phyloP scores from a whole-genome alignment of 2,329 filamentous ascomycete genomes.

The Podosphaera xanthii region DNA sequence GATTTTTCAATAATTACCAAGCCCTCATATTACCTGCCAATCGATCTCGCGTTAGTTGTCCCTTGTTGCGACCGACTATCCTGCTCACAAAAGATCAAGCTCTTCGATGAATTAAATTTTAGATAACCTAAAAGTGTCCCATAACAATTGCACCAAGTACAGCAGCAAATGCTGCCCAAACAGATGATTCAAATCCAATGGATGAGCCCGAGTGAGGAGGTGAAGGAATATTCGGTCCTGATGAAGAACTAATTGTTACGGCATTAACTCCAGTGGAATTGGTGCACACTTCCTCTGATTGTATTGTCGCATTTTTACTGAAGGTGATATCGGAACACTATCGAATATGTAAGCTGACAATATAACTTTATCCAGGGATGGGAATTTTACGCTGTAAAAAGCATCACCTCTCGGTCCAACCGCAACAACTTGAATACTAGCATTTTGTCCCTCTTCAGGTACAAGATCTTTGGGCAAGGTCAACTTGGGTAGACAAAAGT shows the following conservation, averaged over 20 bases:
- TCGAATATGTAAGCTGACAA: not conserved
- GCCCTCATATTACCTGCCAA: too few relatives aligned
- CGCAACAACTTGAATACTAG: constrained; percentile 47
- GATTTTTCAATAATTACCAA: too few relatives aligned
- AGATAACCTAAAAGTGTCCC: too few relatives aligned
- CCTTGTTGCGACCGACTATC: too few relatives aligned
- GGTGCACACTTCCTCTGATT: constrained; percentile 27
- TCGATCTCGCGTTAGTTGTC: too few relatives aligned
- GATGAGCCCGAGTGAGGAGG: not conserved
- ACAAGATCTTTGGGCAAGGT: constrained; percentile 26
- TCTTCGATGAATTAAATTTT: too few relatives aligned
- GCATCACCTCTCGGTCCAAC: constrained; percentile 33
- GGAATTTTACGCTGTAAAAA: constrained; percentile 36
- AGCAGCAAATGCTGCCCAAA: too few relatives aligned
- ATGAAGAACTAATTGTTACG: not conserved
- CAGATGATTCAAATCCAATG: too few relatives aligned
- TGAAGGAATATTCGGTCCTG: not conserved
- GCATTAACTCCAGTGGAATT: constrained; percentile 33
- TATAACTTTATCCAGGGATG: not conserved
- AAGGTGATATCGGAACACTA: constrained; percentile 57
- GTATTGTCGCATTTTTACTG: constrained; percentile 24
- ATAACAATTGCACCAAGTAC: too few relatives aligned
- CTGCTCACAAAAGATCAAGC: too few relatives aligned
- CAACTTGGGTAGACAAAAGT: constrained; percentile 41
- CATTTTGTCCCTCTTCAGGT: constrained; percentile 35